phyloP scores from a whole-genome alignment of 1,139 yeast genomes.

The Debaryomyces sp. region DNA sequence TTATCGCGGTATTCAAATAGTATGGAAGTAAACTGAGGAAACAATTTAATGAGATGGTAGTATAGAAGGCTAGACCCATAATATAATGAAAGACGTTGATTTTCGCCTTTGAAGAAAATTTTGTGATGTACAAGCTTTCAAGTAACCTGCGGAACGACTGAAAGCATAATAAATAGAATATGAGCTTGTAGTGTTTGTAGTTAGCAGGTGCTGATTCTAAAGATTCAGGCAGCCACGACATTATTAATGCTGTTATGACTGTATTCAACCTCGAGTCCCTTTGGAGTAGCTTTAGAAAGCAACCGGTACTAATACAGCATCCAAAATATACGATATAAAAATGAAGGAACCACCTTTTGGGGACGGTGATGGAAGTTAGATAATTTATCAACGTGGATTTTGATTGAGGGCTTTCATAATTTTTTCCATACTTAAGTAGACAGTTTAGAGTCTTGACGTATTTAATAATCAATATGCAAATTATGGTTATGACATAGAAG shows the following conservation, averaged over 20 bases:
- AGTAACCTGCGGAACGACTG: constrained; percentile 68
- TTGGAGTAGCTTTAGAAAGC: background rate
- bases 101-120: constrained; percentile 49
- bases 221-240: constrained; percentile 14
- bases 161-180: constrained; percentile 28
- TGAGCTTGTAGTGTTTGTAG: constrained; percentile 16
- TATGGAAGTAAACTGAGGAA: constrained; percentile 21
- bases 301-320: constrained; percentile 1
- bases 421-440: constrained; percentile 24
- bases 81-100: constrained; percentile 79
- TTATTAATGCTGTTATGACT: constrained; percentile 9
- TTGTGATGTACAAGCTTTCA: constrained; percentile 61
- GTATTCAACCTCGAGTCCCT: background rate
- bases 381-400: constrained; percentile 7
- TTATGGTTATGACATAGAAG: constrained; percentile 7
- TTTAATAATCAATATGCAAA: constrained; percentile 16
- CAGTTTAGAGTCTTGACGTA: constrained; percentile 16
- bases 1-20: constrained; percentile 8
- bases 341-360: constrained; percentile 51
- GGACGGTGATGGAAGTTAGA: constrained; percentile 36
- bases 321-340: constrained; percentile 42
- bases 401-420: constrained; percentile 6
- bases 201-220: background rate
- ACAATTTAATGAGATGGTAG: constrained; percentile 28
- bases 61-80: constrained; percentile 72